Base-by-base conservation (phyloP, 495 filamentous ascomycete species). In the Massariosphaeria phaeospora region DNA sequence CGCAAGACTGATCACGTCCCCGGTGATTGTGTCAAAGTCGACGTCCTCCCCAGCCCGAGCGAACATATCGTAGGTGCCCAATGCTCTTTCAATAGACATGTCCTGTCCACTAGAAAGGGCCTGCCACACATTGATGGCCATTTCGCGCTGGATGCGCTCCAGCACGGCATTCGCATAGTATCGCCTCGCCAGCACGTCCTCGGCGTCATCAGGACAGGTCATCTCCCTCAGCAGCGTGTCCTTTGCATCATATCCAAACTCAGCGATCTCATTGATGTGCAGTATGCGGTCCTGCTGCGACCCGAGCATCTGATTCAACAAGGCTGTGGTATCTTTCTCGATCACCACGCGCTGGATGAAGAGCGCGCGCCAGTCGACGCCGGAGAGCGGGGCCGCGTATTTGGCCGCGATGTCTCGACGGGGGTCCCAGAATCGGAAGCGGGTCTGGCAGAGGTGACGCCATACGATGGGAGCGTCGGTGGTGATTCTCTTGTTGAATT, bases 41-140 rank as follows among this genome's bases (percentile, higher is more conserved):
- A 84, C 82, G 35, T 80, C 76, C 12, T 78, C 75, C 39, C 82
- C 83, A 52, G 83, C 79, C 10, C 89, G 72, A 30, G 93, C 79
- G 65, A 96, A 96, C 65, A 96, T 77, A 62, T 97, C 93, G 62
- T 91, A 95, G 18, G 83, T 82, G 12, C 80, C 85, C 23, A 96
- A 70, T 5, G 84, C 88, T 39, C 77, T 75, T 66, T 95, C 91
- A 33, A 95, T 76, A 20, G 81, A 65, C 11, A 84, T 70, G 33
- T 72, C 62, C 52, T 79, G 73, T 7, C 73, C 73, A 21, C 72
- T 71, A 27, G 59, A 70, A 10, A 86, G 67, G 47, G 75, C 79
- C 40, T 71, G 69, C 91, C 89, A 96, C 65, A 86, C 78, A 24
- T 81, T 75, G 21, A 97, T 71, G 10, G 89, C 91, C 46, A 84